Evolutionary conservation across 2,329 filamentous ascomycete genomes (phyloP), one percentile per base, ranked within the genome.

Genomic region (Arachnopeziza araneosa): DNA sequence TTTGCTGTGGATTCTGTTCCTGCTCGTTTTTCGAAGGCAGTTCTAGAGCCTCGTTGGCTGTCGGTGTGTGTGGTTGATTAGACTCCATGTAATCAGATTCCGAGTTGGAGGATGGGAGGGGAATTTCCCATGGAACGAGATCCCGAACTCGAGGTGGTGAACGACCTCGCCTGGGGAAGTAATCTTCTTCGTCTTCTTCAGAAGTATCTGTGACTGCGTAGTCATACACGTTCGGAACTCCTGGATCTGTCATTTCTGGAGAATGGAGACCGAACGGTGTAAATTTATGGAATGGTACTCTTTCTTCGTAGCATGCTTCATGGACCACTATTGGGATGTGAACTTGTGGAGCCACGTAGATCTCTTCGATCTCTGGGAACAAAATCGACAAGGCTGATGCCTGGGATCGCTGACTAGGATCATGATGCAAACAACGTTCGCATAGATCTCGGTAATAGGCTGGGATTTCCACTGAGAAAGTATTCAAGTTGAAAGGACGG

Each of bases 361-460:
- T 54, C 23, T 70, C 69, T 9, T 66, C 61, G 32, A 68, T 62
- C 24, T 65, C 60, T n/a, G 91, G 90, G 63, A 96, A 95, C 66
- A 86, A 77, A 0, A 75, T 73, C 17, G 96, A 78, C 17, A 98
- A 80, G 24, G 87, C 81, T 54, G 85, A 84, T 2, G 95, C 93
- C 55, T 91, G 86, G 12, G 85, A 77, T 55, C 95, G 84, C 58
- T 84, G 78, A 59, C 89, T 85, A 7, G 95, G 93, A 60, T 86
- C 81, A 26, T 87, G 81, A 64, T 84, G 88, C 56, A 98, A 79
- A 71, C 93, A 98, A 77, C 67, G 63, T 26, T 57, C 49, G 71
- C 93, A 98, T 19, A 85, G 85, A 57, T 86, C 82, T 48, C 96
- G 86, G 54, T 96, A 98, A 81, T 93, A 98, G 14, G 80, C 78